phyloP scores from a whole-genome alignment of 192 early-diverging fungal genomes.

The Backusella parvicylindrica region DNA sequence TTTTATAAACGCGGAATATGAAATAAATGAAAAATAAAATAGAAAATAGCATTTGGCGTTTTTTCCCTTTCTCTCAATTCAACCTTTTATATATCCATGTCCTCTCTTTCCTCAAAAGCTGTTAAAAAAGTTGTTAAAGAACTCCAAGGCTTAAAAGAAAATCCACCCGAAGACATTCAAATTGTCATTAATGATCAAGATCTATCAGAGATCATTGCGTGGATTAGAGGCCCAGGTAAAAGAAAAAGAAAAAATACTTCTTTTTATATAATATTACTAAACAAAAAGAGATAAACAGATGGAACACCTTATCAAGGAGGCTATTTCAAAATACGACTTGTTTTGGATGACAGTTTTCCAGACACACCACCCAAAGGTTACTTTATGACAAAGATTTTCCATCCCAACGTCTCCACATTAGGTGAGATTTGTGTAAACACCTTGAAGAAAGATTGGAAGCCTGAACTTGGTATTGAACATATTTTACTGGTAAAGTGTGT shows the following conservation, averaged over 20 bases:
- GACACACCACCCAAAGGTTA: conserved; percentile 77
- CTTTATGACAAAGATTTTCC: conserved; percentile 95
- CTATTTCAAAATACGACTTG: conserved; percentile 67
- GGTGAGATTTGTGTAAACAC: conserved; percentile 97
- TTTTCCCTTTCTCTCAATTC: background rate
- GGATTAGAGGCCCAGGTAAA: conserved; percentile 76
- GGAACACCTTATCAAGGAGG: conserved; percentile 87
- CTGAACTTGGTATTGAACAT: conserved; percentile 76
- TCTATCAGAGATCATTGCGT: conserved; percentile 80
- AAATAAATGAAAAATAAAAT: background rate
- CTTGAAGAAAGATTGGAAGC: conserved; percentile 96
- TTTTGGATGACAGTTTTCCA: conserved; percentile 74
- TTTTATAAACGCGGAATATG: background rate
- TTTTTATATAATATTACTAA: background rate
- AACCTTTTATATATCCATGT: background rate
- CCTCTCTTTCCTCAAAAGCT: background rate
- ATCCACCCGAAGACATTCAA: conserved; percentile 82
- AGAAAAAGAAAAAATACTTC: background rate
- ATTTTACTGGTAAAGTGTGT: conserved; percentile 68
- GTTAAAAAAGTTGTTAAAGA: conserved; percentile 55
- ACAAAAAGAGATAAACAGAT: conserved; percentile 25
- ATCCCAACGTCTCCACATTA: conserved; percentile 85
- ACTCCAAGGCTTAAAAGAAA: conserved; percentile 45
- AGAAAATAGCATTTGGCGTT: background rate
- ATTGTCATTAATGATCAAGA: conserved; percentile 68